Conservation (phyloP, 2,329 filamentous ascomycete species). For the Diplodia corticola region DNA sequence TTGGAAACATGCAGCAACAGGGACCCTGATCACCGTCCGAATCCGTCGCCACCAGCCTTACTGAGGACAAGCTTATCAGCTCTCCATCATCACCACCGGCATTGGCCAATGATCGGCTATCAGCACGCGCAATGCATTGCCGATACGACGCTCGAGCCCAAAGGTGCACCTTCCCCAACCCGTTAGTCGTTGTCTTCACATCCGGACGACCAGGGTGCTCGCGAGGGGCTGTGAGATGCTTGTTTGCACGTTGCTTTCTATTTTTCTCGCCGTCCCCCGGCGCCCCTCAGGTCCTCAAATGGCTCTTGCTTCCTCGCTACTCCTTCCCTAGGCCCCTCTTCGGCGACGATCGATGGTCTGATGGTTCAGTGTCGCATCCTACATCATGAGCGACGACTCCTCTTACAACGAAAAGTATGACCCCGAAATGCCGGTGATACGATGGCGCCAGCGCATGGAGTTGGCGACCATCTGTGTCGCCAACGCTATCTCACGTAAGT, state of each 20-base stretch:
- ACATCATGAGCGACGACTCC: constrained; percentile 18
- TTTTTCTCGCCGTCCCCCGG: neutral
- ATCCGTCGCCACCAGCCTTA: neutral
- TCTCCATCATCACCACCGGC: neutral
- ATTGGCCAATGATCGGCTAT: constrained; percentile 20
- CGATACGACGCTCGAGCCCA: constrained; percentile 9
- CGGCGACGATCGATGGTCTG: constrained; percentile 8
- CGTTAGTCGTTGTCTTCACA: constrained; percentile 18
- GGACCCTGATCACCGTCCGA: constrained; percentile 7
- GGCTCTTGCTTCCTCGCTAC: constrained; percentile 11
- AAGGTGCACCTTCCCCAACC: constrained; percentile 16
- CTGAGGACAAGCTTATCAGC: constrained; percentile 8
- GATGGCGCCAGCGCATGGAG: constrained; percentile 21
- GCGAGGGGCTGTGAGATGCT: constrained; percentile 17
- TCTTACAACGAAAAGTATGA: constrained; percentile 17
- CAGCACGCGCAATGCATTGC: neutral
- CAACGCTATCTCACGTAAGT: constrained; percentile 18
- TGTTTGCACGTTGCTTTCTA: constrained; percentile 14
- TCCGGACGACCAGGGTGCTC: neutral
- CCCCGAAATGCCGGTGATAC: constrained; percentile 2
- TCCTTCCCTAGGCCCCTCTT: neutral
- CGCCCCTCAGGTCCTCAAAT: constrained; percentile 10
- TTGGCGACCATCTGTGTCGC: constrained; percentile 16
- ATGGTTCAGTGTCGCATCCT: neutral
- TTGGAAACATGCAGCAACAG: neutral